phyloP scores from a whole-genome alignment of 1,139 yeast genomes.

The Pneumocystis wakefieldiae region DNA sequence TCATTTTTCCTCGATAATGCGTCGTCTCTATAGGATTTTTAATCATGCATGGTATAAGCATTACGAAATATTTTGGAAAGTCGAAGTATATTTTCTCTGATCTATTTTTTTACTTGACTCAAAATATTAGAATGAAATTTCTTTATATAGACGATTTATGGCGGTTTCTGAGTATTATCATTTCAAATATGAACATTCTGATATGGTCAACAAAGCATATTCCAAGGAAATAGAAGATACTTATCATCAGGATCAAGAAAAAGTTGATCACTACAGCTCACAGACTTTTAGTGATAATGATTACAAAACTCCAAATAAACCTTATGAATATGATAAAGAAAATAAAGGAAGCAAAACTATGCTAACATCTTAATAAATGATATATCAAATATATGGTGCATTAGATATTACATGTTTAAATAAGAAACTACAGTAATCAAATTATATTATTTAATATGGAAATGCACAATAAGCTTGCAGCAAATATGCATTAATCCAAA shows the following conservation, averaged over 20 bases:
- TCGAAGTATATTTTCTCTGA: neutral
- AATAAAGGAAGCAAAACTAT: neutral
- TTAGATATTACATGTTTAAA: neutral
- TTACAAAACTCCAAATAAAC: neutral
- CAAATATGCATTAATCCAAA: neutral
- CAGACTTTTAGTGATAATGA: neutral
- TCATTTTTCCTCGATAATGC: conserved; percentile 1
- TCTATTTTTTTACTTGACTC: neutral
- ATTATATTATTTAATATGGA: neutral
- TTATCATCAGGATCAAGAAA: neutral
- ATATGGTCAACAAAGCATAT: neutral
- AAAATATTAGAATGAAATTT: neutral
- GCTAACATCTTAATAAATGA: neutral
- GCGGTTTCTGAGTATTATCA: neutral
- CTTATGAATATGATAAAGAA: neutral
- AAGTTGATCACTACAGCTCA: neutral
- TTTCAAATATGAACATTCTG: neutral
- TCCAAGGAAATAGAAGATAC: neutral
- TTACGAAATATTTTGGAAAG: conserved; percentile 1
- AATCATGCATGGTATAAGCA: conserved; percentile 6
- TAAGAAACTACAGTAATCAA: neutral
- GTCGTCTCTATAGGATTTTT: conserved; percentile 5
- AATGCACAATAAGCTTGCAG: neutral
- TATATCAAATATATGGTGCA: neutral
- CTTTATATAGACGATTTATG: conserved; percentile 1